Base-by-base conservation (phyloP, 805 yeast genomes). In the Kodamaea hsintzibuensis region DNA sequence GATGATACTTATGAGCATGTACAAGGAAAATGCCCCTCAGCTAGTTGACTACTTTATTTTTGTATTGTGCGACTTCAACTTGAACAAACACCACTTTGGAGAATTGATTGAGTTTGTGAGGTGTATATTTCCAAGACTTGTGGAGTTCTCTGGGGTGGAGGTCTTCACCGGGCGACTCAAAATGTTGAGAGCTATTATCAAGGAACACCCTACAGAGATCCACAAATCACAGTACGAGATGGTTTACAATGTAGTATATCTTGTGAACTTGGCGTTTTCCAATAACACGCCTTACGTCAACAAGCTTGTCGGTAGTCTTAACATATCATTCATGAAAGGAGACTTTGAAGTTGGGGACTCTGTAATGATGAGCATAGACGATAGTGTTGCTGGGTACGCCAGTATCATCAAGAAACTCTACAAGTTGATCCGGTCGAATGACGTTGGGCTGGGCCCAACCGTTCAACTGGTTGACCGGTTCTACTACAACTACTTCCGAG, bases 1-100 rank as follows among this genome's bases (percentile, higher is more conserved):
- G 9, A 19, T 62, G 7, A 52, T 69, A 12, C 48, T 40, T 5
- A 17, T 40, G 44, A 40, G 19, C 8, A 17, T 40, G n/a, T 40
- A 40, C 25, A 2, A 16, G 17, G 44, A 19, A 7, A 45, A 45
- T 13, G 44, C 17, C 22, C 42, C 38, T 2, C 45, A 45, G 13
- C n/a, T 59, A 4, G 33, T 60, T 10, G 55, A 49, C 16, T 42
- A 54, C 53, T 59, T 66, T 25, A 48, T 59, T 10, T 55, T 61
- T 39, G 42, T 65, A 1, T 55, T 65, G 18, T 61, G 67, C 16
- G 78, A 74, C 57, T 71, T 61, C 52, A 68, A 68, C 55, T 55
- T 65, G 35, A 65, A 64, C 50, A 58, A 61, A 47, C n/a, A 51
- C 27, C 64, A 59, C 16, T 55, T 45, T 17, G 33, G 18, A 2